Conservation (phyloP, 2,329 filamentous ascomycete species). For the Calonectria hawksworthii region DNA sequence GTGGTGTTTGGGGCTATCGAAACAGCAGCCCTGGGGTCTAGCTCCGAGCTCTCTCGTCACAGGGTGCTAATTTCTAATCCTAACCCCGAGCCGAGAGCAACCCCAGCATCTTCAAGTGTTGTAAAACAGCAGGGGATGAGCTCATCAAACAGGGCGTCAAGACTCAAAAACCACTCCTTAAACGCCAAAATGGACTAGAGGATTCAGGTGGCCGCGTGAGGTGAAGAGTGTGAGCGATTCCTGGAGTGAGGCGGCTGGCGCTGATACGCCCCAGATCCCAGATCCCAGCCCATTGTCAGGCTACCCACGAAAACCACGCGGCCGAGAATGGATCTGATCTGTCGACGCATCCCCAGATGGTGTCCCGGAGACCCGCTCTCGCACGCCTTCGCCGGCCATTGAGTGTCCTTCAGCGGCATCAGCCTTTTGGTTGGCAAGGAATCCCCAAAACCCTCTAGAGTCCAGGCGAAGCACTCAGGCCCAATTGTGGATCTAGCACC, state of each 20-base stretch:
- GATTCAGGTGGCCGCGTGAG: constrained; percentile 20
- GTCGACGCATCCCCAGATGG: constrained; percentile 46
- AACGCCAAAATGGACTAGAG: constrained; percentile 11
- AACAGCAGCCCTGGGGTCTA: constrained; percentile 9
- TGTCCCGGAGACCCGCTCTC: constrained; percentile 38
- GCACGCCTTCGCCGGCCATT: constrained; percentile 29
- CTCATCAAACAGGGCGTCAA: constrained; percentile 19
- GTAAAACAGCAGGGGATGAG: constrained; percentile 16
- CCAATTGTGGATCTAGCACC: constrained; percentile 52
- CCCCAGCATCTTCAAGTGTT: constrained; percentile 7
- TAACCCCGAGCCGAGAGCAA: constrained; percentile 1
- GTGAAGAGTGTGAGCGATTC: constrained; percentile 21
- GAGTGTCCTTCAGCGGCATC: constrained; percentile 31
- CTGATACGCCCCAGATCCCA: constrained; percentile 34
- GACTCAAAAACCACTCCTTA: constrained; percentile 21
- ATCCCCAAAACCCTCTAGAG: constrained; percentile 36
- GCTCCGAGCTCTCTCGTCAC: constrained; percentile 15
- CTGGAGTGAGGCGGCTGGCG: constrained; percentile 43
- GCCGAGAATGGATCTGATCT: constrained; percentile 49
- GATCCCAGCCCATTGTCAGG: constrained; percentile 40
- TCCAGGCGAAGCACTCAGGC: constrained; percentile 52
- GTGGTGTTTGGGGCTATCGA: constrained; percentile 14
- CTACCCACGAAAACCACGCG: constrained; percentile 42
- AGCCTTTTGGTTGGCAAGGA: constrained; percentile 43
- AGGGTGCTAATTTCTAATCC: constrained; percentile 10